Conservation (phyloP, 306 rosid genomes). For the Prunus armeniaca region DNA sequence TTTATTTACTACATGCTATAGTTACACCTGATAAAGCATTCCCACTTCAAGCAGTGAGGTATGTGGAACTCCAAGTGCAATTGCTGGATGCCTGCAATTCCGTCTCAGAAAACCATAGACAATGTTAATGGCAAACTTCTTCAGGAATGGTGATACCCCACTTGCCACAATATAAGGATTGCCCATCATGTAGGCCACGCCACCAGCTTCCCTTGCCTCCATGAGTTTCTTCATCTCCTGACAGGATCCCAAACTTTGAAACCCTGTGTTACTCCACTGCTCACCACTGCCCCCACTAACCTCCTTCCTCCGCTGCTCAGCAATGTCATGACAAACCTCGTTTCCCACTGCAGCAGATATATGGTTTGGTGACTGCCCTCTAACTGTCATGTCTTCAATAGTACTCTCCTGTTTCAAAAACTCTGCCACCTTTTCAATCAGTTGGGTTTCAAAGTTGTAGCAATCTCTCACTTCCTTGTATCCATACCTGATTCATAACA, state of each 20-base stretch:
- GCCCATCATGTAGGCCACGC: conserved; percentile 21
- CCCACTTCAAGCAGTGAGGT: conserved; percentile 22
- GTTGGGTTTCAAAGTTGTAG: conserved; percentile 14
- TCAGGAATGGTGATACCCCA: conserved; percentile 10
- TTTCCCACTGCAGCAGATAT: neutral
- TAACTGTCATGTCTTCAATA: neutral
- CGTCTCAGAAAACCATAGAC: conserved; percentile 14
- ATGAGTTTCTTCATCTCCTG: conserved; percentile 4
- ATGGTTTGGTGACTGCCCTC: neutral
- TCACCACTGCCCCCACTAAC: neutral
- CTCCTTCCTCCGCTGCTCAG: neutral
- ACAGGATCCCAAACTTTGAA: neutral
- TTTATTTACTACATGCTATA: neutral
- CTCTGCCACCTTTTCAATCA: conserved; percentile 14
- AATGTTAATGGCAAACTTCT: conserved; percentile 22
- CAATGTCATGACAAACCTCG: neutral
- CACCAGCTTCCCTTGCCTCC: conserved; percentile 22
- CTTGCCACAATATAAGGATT: conserved; percentile 17
- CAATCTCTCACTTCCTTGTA: conserved; percentile 21
- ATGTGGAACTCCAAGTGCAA: conserved; percentile 13
- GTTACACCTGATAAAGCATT: conserved; percentile 11
- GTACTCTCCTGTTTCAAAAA: conserved; percentile 16
- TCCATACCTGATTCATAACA: conserved; percentile 15
- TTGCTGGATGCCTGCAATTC: conserved; percentile 26
- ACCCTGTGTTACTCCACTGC: neutral